Evolutionary conservation across 2,329 filamentous ascomycete genomes (phyloP), one percentile per base, ranked within the genome.

Genomic region (Curvularia lunata): DNA sequence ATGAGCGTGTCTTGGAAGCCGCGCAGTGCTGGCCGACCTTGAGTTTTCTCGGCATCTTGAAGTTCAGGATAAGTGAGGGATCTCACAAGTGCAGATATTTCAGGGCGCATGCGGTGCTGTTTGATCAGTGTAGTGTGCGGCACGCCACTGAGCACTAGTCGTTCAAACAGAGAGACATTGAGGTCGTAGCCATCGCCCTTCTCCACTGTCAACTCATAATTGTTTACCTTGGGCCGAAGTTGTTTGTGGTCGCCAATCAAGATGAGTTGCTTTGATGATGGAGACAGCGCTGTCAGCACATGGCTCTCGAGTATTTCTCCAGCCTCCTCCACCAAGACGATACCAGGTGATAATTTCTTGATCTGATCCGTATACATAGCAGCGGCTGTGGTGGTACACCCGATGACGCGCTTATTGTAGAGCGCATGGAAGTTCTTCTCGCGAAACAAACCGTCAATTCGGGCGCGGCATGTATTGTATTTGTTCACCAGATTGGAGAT

Each of bases 181-280:
- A 91, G 79, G 56, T 91, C 82, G 63, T 84, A 91, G 0, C 88
- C 88, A 6, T 85, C 80, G 0, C 86, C 87, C 21, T 85, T 83
- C 61, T 91, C 88, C 0, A 88, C 82, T 0, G 81, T 85, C 0
- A 92, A 72, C 0, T 71, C 74, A 62, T 86, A 90, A 34, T 84
- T 87, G 45, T 83, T 84, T 52, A 85, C 80, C 64, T 91, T 90
- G 0, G 89, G 90, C 0, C 88, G 84, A 0, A 92, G 81, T 61
- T 92, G 90, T 54, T 88, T 84, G 69, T 92, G 89, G 52, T 92
- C 90, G 0, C 90, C 90, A 10, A 92, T 91, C 2, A 91, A 72
- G 0, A 91, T 82, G 1, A 91, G 69, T 38, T 91, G 87, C 58
- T 89, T 83, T 0, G 84, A 84, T 0, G 81, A 73, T 0, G 82